Conservation (phyloP, 139 green algal species). For the Closterium sp. region DNA sequence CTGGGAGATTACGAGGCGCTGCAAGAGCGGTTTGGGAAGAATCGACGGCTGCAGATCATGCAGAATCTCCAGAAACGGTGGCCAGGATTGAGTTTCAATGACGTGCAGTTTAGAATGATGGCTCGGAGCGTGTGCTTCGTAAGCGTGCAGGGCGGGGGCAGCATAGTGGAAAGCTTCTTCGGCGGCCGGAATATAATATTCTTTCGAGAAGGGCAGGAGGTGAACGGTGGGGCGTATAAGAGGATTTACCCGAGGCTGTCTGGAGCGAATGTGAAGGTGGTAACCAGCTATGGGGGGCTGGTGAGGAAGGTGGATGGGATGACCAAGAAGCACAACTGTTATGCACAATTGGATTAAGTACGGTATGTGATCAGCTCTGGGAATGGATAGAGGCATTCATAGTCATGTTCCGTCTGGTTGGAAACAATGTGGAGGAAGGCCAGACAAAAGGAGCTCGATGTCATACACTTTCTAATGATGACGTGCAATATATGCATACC, state of each 20-base stretch:
- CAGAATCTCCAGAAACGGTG: neutral
- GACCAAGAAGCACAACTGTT: neutral
- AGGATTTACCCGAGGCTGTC: slow-evolving; percentile 7
- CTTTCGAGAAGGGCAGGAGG: neutral
- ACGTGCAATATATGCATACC: too few relatives aligned
- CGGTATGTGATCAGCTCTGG: too few relatives aligned
- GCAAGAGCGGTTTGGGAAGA: neutral
- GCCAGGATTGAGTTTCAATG: slow-evolving; percentile 12
- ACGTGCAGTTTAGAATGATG: slow-evolving; percentile 20
- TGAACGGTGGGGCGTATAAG: neutral
- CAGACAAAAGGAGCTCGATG: too few relatives aligned
- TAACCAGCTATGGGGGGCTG: neutral
- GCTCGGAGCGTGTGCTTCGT: neutral
- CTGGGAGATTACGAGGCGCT: slow-evolving; percentile 10
- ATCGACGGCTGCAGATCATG: neutral
- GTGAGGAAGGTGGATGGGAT: slow-evolving; percentile 1
- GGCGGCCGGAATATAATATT: slow-evolving; percentile 25
- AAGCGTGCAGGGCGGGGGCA: slow-evolving; percentile 23
- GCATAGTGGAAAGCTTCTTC: slow-evolving; percentile 24
- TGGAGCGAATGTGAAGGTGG: neutral
- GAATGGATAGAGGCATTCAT: too few relatives aligned
- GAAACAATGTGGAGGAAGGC: too few relatives aligned
- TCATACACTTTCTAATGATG: too few relatives aligned
- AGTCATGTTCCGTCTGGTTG: too few relatives aligned
- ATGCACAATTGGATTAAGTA: neutral